Evolutionary conservation across 2,329 filamentous ascomycete genomes (phyloP).

Genomic region (Verticillium zaregamsianum): DNA sequence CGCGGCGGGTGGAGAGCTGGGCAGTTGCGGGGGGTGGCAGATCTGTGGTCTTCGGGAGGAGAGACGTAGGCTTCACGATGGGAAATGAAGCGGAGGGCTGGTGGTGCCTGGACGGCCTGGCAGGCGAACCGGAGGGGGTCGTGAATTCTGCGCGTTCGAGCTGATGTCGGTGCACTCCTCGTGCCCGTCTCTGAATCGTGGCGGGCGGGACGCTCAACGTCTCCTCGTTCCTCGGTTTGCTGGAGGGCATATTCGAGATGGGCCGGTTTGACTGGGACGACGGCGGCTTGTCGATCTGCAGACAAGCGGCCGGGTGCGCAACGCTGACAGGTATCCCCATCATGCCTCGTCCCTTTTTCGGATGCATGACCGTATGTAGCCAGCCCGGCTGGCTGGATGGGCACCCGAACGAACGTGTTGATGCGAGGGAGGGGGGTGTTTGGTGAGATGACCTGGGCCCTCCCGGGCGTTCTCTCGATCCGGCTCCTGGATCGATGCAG

Average conservation of each 20-base stretch:
- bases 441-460: not conserved
- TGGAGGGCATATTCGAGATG: too few species aligned
- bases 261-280: too few species aligned
- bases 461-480: not conserved
- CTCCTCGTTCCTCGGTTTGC: too few species aligned
- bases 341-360: not conserved
- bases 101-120: not conserved
- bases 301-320: not conserved
- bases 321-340: not conserved
- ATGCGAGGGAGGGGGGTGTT: not conserved
- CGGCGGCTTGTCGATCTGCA: not conserved
- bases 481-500: not conserved
- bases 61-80: not conserved
- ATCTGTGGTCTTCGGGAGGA: not conserved
- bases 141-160: not conserved
- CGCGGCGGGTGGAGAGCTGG: too few species aligned
- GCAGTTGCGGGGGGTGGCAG: too few species aligned
- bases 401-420: not conserved
- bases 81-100: not conserved
- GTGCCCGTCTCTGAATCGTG: too few species aligned
- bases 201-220: too few species aligned
- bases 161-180: too few species aligned
- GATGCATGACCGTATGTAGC: not conserved
- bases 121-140: not conserved
- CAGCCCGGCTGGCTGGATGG: not conserved